Base-by-base conservation (phyloP, 2,329 filamentous ascomycete genomes). In the Pleurostoma richardsiae region DNA sequence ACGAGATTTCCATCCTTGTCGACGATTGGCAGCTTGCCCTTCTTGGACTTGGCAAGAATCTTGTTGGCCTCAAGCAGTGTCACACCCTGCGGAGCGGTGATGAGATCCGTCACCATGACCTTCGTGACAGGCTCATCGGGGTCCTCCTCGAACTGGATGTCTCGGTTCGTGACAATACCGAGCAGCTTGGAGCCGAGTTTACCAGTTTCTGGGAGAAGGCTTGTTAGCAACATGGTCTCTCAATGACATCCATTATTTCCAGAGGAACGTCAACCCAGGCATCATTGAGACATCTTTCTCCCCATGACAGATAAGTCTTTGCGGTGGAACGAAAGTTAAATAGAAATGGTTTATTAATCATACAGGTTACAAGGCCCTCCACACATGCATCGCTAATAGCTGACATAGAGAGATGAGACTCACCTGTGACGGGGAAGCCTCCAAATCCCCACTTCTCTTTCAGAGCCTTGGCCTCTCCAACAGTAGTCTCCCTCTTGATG, bases 241-340 rank as follows among this genome's bases (percentile, higher is more conserved):
- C 38, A 29, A 43, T 38, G 19, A 11, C 19, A 19, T 19, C 19
- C 19, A 19, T 19, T 19, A 19, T 19, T 19, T 19, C 19, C 19
- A 19, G 19, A 19, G 19, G 19, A 19, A 19, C 19, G 19, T 19
- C 19, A 19, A 19, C 19, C 19, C 19, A 19, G 19, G 19, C 19
- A 26, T 51, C 49, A 51, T 51, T 40, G 47, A 49, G 50, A 33
- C 42, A 52, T 39, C 66, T 72, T 71, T 77, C 71, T 96, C 90
- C 89, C 81, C 90, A 96, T 76, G 79, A 89, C 88, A 80, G 80
- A 83, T 74, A 79, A 79, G 85, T 88, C 86, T 82, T 85, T 95
- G 80, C 89, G 90, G 94, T 92, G 92, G 94, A 99, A 99, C 94
- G 94, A 99, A 99, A 99, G 94, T 97, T 97, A 96, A 87, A 82